Base-by-base conservation (phyloP, 176 grass and related monocot genomes). In the Cenchrus americanus region DNA sequence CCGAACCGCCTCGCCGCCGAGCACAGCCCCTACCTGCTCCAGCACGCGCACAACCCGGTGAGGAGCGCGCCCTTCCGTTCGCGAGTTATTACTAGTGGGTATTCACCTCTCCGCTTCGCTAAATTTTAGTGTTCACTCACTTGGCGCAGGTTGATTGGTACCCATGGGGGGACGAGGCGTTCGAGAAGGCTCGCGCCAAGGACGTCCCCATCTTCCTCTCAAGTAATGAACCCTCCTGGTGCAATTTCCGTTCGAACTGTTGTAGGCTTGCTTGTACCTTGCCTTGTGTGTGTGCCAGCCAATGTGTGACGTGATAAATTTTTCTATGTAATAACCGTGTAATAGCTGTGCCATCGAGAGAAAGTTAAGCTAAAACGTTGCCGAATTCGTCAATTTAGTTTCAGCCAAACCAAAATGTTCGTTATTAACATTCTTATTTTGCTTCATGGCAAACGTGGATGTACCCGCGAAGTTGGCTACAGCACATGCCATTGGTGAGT, bases 21-120 rank as follows among this genome's bases (percentile, higher is more conserved):
- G 88, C 96, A 98, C 87, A 98, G 96, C 85, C 93, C 96, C 14
- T 98, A 98, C 89, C 91, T 98, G 48, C 96, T 98, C 34, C 96
- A 98, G 92, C 96, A 98, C 79, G 96, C 96, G 48, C 84, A 95
- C 82, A 98, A 98, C 76, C 93, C 96, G 89, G 96, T 98, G 47
- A 74, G 80, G 6, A 65, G 3, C 5, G 3, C 5, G 3, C 18
- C 65, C 9, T 21, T 64, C 5, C 1, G 19, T 60, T 15, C 14
- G 4, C 8, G 52, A 5, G 52, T 68, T 68, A 23, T 12, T 13
- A n/a, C n/a, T n/a, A 13, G 10, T 6, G 11, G 7, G 11, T 62
- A 19, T 18, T 17, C 18, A 34, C 15, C 61, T 48, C 4, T 10
- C 18, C 18, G 44, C 19, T 71, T 53, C 5, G 53, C 8, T 69